Evolutionary conservation across 1,284 basidiomycete genomes (phyloP), one percentile per base, ranked within the genome.

Genomic region (Wolfiporia cocos): DNA sequence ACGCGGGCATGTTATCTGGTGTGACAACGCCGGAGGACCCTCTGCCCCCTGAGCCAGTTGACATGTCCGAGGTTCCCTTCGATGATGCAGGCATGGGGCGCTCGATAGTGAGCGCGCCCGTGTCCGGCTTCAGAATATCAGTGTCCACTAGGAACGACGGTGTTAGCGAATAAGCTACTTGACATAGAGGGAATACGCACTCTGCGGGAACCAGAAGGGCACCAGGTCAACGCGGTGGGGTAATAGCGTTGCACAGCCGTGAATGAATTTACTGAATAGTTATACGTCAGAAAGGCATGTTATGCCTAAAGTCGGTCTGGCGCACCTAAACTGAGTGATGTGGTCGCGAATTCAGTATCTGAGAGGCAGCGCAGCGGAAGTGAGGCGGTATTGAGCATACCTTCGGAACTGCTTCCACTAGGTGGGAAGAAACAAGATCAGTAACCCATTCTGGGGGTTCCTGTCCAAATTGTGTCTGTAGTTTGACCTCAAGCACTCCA

Each of bases 171-270:
- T 30, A n/a, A 42, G 34, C 12, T 5, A 15, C 14, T 28, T 0
- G 24, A 24, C 15, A 50, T 57, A 7, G n/a, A 19, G 12, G 37
- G 26, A 34, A 17, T 49, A 65, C 81, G 42, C 61, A 92, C 86
- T 95, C 62, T 95, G 92, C 4, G 92, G 93, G 3, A 98, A 79
- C 95, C 95, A 99, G 75, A 98, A 99, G 3, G 95, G 95, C 14
- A 99, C 89, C n/a, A 99, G 78, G 58, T 98, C 91, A 42, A 98
- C 95, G 33, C 95, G 87, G 61, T 92, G 83, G 26, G 94, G 91
- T 6, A 99, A 67, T 0, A 98, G 72, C 0, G 92, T 95, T 1
- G 95, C 87, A 58, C 95, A 99, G 20, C 95, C 95, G 60, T 98
- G 95, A 51, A 98, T 96, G 62, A 98, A 98, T 79, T 95, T 95